These are phyloP conservation scores for Helicocarpus griseus DNA, from an alignment of 2,329 filamentous ascomycete species.

Conservation along the genomic window DNA sequence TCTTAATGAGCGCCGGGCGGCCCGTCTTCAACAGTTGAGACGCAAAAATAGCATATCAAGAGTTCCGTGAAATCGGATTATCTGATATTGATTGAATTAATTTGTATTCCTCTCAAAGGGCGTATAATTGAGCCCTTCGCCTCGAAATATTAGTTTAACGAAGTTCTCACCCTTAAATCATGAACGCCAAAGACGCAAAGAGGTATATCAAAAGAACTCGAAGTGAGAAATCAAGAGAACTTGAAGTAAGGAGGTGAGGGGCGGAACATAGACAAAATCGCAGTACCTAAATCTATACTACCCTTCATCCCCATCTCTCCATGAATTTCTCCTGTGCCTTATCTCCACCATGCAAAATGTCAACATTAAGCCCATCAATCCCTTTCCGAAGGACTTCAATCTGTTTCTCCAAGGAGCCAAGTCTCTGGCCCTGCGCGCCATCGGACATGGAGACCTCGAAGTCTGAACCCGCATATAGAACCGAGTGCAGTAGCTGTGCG, in stretches of 20 bases:
- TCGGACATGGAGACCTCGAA: constrained; percentile 21
- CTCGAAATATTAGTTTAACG: too few species aligned
- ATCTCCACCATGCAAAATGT: constrained; percentile 24
- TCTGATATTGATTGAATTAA: too few species aligned
- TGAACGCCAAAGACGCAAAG: too few species aligned
- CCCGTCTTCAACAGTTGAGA: too few species aligned
- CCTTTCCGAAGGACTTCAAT: constrained; percentile 24
- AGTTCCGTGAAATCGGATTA: too few species aligned
- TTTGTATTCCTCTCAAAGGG: too few species aligned
- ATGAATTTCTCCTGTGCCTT: constrained; percentile 23
- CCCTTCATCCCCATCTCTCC: constrained; percentile 20
- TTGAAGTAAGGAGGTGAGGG: neutral
- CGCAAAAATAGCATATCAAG: too few species aligned
- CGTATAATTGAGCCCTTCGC: too few species aligned
- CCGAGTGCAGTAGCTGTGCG: constrained; percentile 22
- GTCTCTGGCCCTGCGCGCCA: constrained; percentile 17
- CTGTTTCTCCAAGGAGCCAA: constrained; percentile 22
- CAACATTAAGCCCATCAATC: constrained; percentile 24
- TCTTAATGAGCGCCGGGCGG: too few species aligned
- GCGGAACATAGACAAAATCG: neutral
- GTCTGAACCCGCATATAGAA: constrained; percentile 21
- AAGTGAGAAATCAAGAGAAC: too few species aligned
- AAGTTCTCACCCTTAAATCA: too few species aligned
- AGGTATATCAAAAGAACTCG: too few species aligned
- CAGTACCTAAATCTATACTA: neutral